Evolutionary conservation across 306 rosid genomes (phyloP).

Genomic region (Cucurbita argyrosperma): DNA sequence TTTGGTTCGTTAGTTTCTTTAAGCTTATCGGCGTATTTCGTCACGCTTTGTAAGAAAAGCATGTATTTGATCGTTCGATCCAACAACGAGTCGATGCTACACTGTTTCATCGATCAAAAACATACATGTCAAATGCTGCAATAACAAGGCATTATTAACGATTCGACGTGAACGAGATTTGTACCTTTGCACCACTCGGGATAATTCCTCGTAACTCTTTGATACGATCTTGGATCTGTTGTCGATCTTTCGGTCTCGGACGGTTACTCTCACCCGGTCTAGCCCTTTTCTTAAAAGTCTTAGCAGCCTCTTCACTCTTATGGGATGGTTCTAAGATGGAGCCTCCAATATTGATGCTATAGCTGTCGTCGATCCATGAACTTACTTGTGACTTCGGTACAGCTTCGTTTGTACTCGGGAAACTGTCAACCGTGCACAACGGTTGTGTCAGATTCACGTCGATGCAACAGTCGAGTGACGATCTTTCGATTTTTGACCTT

Average conservation of each 20-base stretch:
- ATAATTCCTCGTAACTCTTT: constrained; percentile 77
- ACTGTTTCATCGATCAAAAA: constrained; percentile 43
- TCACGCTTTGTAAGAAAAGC: constrained; percentile 50
- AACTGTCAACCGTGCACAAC: constrained; percentile 13
- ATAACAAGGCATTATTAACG: neutral
- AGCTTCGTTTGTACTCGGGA: constrained; percentile 30
- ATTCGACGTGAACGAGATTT: neutral
- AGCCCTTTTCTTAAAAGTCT: constrained; percentile 47
- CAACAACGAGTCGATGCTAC: constrained; percentile 81
- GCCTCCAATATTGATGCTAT: constrained; percentile 28
- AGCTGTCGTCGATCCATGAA: constrained; percentile 43
- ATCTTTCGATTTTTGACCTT: constrained; percentile 23
- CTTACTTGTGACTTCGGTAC: constrained; percentile 37
- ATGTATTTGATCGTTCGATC: constrained; percentile 77
- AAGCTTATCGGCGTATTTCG: constrained; percentile 56
- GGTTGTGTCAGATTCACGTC: constrained; percentile 18
- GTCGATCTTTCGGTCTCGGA: constrained; percentile 94
- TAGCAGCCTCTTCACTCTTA: constrained; percentile 40
- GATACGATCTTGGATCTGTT: constrained; percentile 81
- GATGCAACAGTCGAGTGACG: constrained; percentile 15
- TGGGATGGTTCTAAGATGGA: constrained; percentile 16
- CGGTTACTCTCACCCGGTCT: constrained; percentile 62
- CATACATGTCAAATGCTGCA: neutral
- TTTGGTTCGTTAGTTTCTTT: constrained; percentile 45
- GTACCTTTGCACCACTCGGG: constrained; percentile 75